Base-by-base conservation (phyloP, 495 filamentous ascomycete genomes). In the Neurospora sp. region DNA sequence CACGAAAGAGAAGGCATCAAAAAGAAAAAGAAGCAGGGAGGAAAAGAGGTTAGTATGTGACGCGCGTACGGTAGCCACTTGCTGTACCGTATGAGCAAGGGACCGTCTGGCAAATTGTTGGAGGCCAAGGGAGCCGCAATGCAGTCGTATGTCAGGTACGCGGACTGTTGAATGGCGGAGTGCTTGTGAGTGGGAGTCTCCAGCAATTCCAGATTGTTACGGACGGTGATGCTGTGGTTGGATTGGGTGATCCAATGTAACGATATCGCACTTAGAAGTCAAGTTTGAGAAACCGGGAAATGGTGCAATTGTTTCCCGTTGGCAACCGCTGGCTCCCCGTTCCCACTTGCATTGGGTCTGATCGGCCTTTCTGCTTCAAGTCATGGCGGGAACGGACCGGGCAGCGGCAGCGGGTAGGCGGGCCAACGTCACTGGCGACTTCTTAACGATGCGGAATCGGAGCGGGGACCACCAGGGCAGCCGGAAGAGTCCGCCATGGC, bases 1-100 rank as follows among this genome's bases (percentile, higher is more conserved):
- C 35, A 59, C 74, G 22, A 59, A 40, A 75, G 74, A 53, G 68
- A 70, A 74, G 70, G 61, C 74, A 76, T 76, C 31, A 76, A 74
- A 75, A 73, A 69, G 65, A 17, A 22, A 38, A 31, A 20, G 4
- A 40, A 59, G n/a, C 40, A 27, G 65, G 14, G 8, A 65, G 8
- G 20, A 20, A 68, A 31, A 41, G n/a, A 40, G 16, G n/a, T 22
- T 48, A 41, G 35, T 70, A 73, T 40, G 40, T 40, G 40, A 72
- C n/a, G 35, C 44, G 42, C 37, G 69, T 45, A 31, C 69, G 40
- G n/a, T 35, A 65, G 53, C 27, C 53, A 65, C 53, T 65, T 65
- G 27, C 53, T 17, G 27, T 37, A 65, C 53, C 53, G 27, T 65
- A 35, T 65, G 53, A 61, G 53, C 27, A 61, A 61, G 53, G 27